phyloP scores from a whole-genome alignment of 1,139 yeast genomes.

The Suhomyces kunorum region DNA sequence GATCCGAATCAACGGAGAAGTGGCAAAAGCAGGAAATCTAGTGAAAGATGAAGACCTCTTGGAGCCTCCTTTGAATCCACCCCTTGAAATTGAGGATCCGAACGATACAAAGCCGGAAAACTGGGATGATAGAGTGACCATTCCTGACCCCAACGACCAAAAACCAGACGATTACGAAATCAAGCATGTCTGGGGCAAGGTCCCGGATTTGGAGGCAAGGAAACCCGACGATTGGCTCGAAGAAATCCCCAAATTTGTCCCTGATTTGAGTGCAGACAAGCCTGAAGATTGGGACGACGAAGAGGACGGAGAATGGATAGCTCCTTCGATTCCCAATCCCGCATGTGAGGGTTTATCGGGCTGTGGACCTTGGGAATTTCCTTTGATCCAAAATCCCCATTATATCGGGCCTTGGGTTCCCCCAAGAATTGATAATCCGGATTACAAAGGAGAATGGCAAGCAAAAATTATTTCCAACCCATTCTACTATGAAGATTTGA shows the following conservation, averaged over 20 bases:
- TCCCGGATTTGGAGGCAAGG: slow-evolving; percentile 63
- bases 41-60: slow-evolving; percentile 51
- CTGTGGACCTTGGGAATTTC: slow-evolving; percentile 70
- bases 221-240: slow-evolving; percentile 86
- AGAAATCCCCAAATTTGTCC: slow-evolving; percentile 53
- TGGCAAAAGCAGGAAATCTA: slow-evolving; percentile 67
- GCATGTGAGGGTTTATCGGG: slow-evolving; percentile 61
- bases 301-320: slow-evolving; percentile 82
- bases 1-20: slow-evolving; percentile 78
- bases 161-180: slow-evolving; percentile 88
- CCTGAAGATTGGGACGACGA: slow-evolving; percentile 87
- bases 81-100: slow-evolving; percentile 61
- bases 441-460: slow-evolving; percentile 77
- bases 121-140: slow-evolving; percentile 70
- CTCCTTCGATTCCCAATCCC: slow-evolving; percentile 72
- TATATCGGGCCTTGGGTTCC: slow-evolving; percentile 80
- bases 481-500: slow-evolving; percentile 56
- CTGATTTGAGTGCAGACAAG: slow-evolving; percentile 62
- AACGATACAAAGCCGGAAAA: slow-evolving; percentile 66
- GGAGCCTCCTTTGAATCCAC: slow-evolving; percentile 65
- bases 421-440: slow-evolving; percentile 69
- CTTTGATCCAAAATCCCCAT: slow-evolving; percentile 62
- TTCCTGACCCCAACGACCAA: slow-evolving; percentile 63
- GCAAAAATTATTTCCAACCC: slow-evolving; percentile 73
- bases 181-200: slow-evolving; percentile 51